Percentiles rank a stretch among this genome's conserved stretches.
These are phyloP conservation scores for Evernia prunastri DNA, from an alignment of 495 filamentous ascomycete species.

Conservation along the genomic window DNA sequence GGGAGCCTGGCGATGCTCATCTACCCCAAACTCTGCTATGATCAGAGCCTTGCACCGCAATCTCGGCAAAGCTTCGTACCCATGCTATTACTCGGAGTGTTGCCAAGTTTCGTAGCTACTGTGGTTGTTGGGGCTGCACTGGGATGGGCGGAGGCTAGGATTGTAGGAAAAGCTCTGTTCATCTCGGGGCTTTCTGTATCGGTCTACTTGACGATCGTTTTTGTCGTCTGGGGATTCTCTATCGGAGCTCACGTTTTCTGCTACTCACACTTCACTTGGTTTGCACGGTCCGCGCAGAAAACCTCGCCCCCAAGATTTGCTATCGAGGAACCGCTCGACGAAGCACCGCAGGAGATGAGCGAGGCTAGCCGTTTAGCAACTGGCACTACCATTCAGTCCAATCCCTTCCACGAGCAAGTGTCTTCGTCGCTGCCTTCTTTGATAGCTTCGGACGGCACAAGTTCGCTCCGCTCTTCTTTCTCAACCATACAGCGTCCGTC, in stretches of 20 bases:
- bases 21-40: constrained; percentile 21
- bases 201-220: constrained; percentile 27
- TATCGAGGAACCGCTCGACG: constrained; percentile 14
- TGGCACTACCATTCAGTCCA: constrained; percentile 19
- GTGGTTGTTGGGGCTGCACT: constrained; percentile 24
- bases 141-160: constrained; percentile 25
- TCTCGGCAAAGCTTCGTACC: constrained; percentile 23
- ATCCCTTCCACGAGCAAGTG: constrained; percentile 24
- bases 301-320: constrained; percentile 20
- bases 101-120: constrained; percentile 22
- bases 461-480: constrained; percentile 47
- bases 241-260: constrained; percentile 26
- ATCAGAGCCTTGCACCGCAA: constrained; percentile 17
- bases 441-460: constrained; percentile 41
- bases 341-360: constrained; percentile 25
- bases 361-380: constrained; percentile 23
- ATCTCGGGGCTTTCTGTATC: constrained; percentile 8
- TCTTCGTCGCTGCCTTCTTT: constrained; percentile 27
- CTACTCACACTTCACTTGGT: constrained; percentile 26
- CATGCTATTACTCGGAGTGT: constrained; percentile 16
- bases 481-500: constrained; percentile 46
- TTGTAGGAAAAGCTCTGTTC: constrained; percentile 4
- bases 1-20: constrained; percentile 13
- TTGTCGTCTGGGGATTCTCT: constrained; percentile 30
- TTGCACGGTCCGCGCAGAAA: constrained; percentile 23